Conservation (phyloP, 2,329 filamentous ascomycete genomes). For the Nemania abortiva region DNA sequence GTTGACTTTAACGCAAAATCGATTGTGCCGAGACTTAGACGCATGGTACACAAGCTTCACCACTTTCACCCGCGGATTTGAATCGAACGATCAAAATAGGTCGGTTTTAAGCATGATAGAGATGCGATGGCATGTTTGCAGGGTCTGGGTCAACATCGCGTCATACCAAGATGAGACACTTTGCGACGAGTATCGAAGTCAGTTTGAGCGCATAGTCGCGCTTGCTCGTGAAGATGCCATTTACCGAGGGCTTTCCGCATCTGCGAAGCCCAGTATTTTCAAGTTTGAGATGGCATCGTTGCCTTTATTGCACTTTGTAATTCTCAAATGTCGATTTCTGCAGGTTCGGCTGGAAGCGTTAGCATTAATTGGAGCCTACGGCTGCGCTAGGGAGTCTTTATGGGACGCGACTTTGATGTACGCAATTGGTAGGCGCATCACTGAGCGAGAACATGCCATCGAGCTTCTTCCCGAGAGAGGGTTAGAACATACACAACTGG, state of each 20-base stretch:
- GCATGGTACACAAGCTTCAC: slow-evolving; percentile 27
- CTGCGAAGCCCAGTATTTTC: slow-evolving; percentile 18
- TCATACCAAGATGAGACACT: slow-evolving; percentile 27
- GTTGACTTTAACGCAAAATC: slow-evolving; percentile 16
- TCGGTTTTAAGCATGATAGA: slow-evolving; percentile 26
- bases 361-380: slow-evolving; percentile 21
- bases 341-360: slow-evolving; percentile 35
- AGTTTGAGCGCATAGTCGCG: slow-evolving; percentile 36
- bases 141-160: slow-evolving; percentile 38
- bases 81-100: not conserved
- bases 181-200: slow-evolving; percentile 25
- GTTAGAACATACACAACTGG: not conserved
- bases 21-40: slow-evolving; percentile 28
- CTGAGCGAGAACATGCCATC: slow-evolving; percentile 39
- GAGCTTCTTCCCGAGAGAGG: not conserved
- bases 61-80: not conserved
- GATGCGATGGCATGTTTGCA: slow-evolving; percentile 40
- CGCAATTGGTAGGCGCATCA: slow-evolving; percentile 28
- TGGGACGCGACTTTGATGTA: slow-evolving; percentile 37
- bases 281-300: slow-evolving; percentile 39
- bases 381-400: slow-evolving; percentile 28
- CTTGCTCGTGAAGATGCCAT: slow-evolving; percentile 33
- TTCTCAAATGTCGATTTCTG: slow-evolving; percentile 40
- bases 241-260: not conserved
- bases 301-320: slow-evolving; percentile 40